phyloP scores from a whole-genome alignment of 345 rosid genomes.

The Odontarrhena argentea region DNA sequence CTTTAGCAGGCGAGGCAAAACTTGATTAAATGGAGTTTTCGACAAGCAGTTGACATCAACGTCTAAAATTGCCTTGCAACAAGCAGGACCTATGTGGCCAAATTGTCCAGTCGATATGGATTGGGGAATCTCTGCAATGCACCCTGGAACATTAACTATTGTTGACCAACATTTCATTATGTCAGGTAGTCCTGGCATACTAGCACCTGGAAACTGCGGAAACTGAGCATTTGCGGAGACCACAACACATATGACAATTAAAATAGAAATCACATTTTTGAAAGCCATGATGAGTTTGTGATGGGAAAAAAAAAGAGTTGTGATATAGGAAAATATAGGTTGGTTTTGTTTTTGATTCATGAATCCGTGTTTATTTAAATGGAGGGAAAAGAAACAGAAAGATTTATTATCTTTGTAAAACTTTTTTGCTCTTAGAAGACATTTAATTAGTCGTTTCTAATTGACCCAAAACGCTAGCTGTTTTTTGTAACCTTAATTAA shows the following conservation, averaged over 20 bases:
- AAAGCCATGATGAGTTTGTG: neutral
- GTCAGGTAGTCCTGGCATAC: neutral
- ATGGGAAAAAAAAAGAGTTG: too few relatives aligned
- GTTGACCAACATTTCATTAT: neutral
- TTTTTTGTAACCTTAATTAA: neutral
- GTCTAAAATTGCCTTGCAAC: conserved; percentile 10
- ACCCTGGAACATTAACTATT: neutral
- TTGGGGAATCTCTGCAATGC: conserved; percentile 16
- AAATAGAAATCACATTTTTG: neutral
- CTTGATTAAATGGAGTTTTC: neutral
- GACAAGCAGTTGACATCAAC: neutral
- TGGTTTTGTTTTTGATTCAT: too few relatives aligned
- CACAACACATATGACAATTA: neutral
- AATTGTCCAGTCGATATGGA: neutral
- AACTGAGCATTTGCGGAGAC: conserved; percentile 5
- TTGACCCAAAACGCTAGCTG: neutral
- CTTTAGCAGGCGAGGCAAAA: neutral
- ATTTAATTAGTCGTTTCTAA: neutral
- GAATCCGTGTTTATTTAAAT: neutral
- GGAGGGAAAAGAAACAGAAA: neutral
- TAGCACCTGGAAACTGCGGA: neutral
- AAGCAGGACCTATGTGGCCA: neutral
- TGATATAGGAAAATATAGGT: too few relatives aligned
- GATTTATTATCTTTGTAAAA: neutral
- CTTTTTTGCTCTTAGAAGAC: neutral